phyloP scores from a whole-genome alignment of 148 eudicot genomes.

The Rhododendron kiyosumense region DNA sequence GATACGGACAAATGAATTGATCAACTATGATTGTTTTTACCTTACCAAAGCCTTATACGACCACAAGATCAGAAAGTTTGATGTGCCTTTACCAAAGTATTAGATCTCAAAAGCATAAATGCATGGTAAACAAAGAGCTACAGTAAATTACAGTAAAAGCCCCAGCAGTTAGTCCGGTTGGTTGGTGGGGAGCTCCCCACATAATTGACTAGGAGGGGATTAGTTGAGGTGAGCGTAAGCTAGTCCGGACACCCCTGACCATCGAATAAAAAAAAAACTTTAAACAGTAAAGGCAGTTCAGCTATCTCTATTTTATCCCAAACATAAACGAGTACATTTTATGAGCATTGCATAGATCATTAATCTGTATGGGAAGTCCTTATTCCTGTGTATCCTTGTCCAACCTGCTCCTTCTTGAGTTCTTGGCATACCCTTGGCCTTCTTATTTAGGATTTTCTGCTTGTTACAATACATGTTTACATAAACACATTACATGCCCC shows the following conservation, averaged over 20 bases:
- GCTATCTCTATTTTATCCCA: not conserved
- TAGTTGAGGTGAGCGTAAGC: no score
- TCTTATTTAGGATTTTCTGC: not conserved
- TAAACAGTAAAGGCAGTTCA: not conserved
- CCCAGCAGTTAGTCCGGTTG: not conserved
- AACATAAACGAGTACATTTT: not conserved
- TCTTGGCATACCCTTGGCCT: not conserved
- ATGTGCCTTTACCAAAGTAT: not conserved
- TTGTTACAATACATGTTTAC: not conserved
- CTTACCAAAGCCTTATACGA: not conserved
- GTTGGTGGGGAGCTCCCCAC: not conserved
- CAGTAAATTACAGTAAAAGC: not conserved
- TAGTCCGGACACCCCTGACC: no score
- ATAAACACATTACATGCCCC: not conserved
- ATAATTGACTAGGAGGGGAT: no score
- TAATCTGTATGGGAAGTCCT: not conserved
- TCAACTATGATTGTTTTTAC: not conserved
- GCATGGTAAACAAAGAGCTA: not conserved
- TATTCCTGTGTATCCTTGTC: not conserved
- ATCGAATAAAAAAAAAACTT: no score
- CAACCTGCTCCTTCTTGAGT: not conserved
- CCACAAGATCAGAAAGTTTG: not conserved
- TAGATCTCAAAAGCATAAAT: not conserved
- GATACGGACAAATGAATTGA: not conserved
- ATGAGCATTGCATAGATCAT: not conserved